phyloP scores from a whole-genome alignment of 202 grass and related monocot genomes.

The Carex sylvatica region DNA sequence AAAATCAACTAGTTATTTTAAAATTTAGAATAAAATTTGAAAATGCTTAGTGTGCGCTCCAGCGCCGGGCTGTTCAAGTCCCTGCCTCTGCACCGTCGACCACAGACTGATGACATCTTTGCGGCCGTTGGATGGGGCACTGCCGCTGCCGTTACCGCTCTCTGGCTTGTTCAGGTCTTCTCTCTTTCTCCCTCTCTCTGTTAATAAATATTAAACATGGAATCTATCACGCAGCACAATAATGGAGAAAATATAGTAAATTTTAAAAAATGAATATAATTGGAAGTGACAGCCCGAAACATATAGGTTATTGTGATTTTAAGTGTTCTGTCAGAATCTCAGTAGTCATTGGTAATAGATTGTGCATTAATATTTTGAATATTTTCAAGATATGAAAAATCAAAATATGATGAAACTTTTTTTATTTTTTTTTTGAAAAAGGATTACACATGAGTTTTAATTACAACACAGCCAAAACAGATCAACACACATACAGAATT shows the following conservation, averaged over 20 bases:
- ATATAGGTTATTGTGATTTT: background rate
- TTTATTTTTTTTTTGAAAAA: no score
- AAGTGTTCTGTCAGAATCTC: background rate
- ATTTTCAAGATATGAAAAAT: background rate
- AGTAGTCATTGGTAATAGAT: background rate
- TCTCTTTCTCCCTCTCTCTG: background rate
- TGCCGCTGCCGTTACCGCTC: constrained; percentile 15
- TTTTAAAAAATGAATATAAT: background rate
- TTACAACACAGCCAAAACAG: no score
- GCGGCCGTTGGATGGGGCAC: constrained; percentile 27
- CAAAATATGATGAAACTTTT: background rate
- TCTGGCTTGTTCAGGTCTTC: constrained; percentile 38
- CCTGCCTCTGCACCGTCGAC: constrained; percentile 14
- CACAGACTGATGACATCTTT: constrained; percentile 21
- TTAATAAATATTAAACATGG: background rate
- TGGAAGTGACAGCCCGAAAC: background rate
- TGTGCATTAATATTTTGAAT: background rate
- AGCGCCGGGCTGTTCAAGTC: constrained; percentile 21
- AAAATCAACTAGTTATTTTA: background rate
- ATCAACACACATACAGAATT: no score
- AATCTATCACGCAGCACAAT: background rate
- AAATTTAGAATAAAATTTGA: background rate
- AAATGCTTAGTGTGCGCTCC: background rate
- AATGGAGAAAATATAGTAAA: background rate
- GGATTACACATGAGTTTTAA: no score